phyloP scores from a whole-genome alignment of 2,329 filamentous ascomycete species.

The Cyphellophora attinorum region DNA sequence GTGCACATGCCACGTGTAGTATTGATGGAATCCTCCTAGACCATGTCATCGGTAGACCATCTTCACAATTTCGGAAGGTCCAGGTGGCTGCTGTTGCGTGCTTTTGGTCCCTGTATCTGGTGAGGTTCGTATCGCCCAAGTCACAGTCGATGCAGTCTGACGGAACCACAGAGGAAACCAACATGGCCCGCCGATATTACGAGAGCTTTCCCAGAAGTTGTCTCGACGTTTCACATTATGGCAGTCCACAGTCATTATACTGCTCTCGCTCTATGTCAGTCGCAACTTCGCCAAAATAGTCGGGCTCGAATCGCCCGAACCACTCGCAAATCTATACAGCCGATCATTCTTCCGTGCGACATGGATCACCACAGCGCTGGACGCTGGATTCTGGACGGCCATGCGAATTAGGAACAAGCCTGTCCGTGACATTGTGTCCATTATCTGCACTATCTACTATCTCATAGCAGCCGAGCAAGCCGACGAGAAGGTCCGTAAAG shows the following conservation, averaged over 20 bases:
- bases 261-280: slow-evolving; percentile 82
- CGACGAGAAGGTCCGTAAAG: slow-evolving; percentile 91
- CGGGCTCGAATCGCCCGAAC: slow-evolving; percentile 84
- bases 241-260: slow-evolving; percentile 79
- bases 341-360: slow-evolving; percentile 89
- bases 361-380: slow-evolving; percentile 88
- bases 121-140: slow-evolving; percentile 47
- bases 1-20: too few relatives aligned
- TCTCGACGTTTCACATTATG: slow-evolving; percentile 69
- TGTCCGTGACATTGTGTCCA: slow-evolving; percentile 70
- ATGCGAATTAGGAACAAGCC: slow-evolving; percentile 81
- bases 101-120: slow-evolving; percentile 82
- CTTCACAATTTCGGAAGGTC: slow-evolving; percentile 80
- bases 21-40: too few relatives aligned
- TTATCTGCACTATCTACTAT: slow-evolving; percentile 84
- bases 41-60: slow-evolving; percentile 85
- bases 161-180: slow-evolving; percentile 56
- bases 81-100: slow-evolving; percentile 85
- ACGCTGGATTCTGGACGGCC: slow-evolving; percentile 96
- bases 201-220: slow-evolving; percentile 61
- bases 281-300: slow-evolving; percentile 91
- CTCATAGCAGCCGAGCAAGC: slow-evolving; percentile 86
- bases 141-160: slow-evolving; percentile 12
- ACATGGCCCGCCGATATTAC: slow-evolving; percentile 74
- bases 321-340: slow-evolving; percentile 87